Percentiles rank a stretch among this genome's conserved stretches.
Conservation (phyloP, 2,329 filamentous ascomycete genomes). For the Phaeomoniella chlamydospora region DNA sequence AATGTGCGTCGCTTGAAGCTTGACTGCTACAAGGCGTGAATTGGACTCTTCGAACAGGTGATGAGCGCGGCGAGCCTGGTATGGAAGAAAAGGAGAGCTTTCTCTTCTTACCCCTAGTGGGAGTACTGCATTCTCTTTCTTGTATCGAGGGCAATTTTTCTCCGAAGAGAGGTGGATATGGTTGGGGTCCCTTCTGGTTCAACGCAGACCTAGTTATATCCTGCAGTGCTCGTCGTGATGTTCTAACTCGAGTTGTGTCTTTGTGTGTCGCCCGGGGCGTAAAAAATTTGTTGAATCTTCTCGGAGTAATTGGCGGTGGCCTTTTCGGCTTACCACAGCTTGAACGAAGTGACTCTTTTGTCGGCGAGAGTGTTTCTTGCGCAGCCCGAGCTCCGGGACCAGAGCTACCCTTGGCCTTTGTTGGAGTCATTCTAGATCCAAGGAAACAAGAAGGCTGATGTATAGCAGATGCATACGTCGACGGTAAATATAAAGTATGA, state of each 20-base stretch:
- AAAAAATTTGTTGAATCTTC: conserved; percentile 35
- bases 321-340: conserved; percentile 20
- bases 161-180: background rate
- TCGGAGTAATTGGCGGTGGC: conserved; percentile 33
- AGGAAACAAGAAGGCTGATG: too few relatives aligned
- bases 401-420: background rate
- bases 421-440: background rate
- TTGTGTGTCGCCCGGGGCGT: conserved; percentile 28
- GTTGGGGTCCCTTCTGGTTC: conserved; percentile 21
- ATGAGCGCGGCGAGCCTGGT: conserved; percentile 34
- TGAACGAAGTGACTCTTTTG: background rate
- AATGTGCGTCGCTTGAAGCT: conserved; percentile 1
- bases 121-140: conserved; percentile 5
- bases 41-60: conserved; percentile 16
- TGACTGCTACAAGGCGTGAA: conserved; percentile 7
- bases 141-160: background rate
- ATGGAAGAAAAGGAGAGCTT: conserved; percentile 29
- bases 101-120: conserved; percentile 27
- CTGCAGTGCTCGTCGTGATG: conserved; percentile 28
- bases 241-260: conserved; percentile 19
- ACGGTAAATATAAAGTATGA: too few relatives aligned
- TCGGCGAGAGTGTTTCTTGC: background rate
- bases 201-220: conserved; percentile 26
- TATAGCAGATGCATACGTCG: too few relatives aligned
- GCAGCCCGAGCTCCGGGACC: background rate